phyloP scores from a whole-genome alignment of 2,329 filamentous ascomycete species.

The Didymella exigua region DNA sequence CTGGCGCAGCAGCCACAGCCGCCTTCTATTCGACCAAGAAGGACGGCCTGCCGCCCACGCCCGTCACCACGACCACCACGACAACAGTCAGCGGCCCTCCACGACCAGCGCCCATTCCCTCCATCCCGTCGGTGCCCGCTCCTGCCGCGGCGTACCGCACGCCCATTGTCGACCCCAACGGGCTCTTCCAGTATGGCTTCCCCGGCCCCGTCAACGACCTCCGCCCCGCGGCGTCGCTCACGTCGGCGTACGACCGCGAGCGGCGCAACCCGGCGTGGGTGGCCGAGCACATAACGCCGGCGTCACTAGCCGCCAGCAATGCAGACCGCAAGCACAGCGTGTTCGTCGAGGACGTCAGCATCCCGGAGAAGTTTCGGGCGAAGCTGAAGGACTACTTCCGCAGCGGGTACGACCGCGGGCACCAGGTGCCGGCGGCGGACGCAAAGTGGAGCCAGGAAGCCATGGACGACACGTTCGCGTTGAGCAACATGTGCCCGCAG shows the following conservation, averaged over 20 bases:
- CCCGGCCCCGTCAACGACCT: slow-evolving; percentile 88
- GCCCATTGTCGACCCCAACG: slow-evolving; percentile 55
- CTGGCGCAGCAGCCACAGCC: slow-evolving; percentile 57
- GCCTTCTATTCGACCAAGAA: slow-evolving; percentile 51
- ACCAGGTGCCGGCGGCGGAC: slow-evolving; percentile 96
- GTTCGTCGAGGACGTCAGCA: slow-evolving; percentile 79
- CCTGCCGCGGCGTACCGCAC: slow-evolving; percentile 28
- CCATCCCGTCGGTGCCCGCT: slow-evolving; percentile 36
- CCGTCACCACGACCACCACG: slow-evolving; percentile 46
- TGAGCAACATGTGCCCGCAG: slow-evolving; percentile 98
- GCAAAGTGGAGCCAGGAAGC: slow-evolving; percentile 92
- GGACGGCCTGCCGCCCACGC: slow-evolving; percentile 28
- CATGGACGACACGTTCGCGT: slow-evolving; percentile 93
- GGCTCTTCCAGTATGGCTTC: slow-evolving; percentile 70
- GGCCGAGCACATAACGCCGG: slow-evolving; percentile 90
- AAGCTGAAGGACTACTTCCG: slow-evolving; percentile 93
- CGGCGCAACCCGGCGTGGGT: slow-evolving; percentile 92
- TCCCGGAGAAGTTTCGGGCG: slow-evolving; percentile 87
- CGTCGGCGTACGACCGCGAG: slow-evolving; percentile 88
- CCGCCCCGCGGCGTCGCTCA: slow-evolving; percentile 74
- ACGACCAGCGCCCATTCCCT: slow-evolving; percentile 29
- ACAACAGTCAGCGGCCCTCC: slow-evolving; percentile 40
- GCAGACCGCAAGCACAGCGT: slow-evolving; percentile 83
- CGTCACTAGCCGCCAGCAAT: slow-evolving; percentile 74
- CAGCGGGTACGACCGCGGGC: slow-evolving; percentile 91